Evolutionary conservation across 352 stramenopile genomes (phyloP).

Genomic region (Globisporangium mamillatum): DNA sequence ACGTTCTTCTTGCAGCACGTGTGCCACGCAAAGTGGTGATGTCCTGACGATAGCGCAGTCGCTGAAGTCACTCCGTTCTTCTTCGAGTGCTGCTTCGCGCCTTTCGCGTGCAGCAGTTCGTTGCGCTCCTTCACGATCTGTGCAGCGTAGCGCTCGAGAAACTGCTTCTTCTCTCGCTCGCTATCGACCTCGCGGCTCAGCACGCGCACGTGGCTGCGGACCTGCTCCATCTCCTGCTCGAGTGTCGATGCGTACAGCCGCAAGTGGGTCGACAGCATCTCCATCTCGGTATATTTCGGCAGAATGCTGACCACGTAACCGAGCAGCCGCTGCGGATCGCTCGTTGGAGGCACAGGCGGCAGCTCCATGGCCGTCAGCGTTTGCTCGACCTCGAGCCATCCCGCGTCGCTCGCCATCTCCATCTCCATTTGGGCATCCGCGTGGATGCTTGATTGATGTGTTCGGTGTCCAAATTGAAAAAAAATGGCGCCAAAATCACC

Average conservation of each 20-base stretch:
- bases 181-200: slow-evolving; percentile 42
- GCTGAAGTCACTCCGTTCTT: slow-evolving; percentile 14
- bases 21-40: slow-evolving; percentile 67
- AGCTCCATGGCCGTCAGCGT: slow-evolving; percentile 50
- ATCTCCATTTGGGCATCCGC: neutral
- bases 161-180: slow-evolving; percentile 78
- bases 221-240: slow-evolving; percentile 75
- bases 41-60: slow-evolving; percentile 12
- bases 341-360: slow-evolving; percentile 61
- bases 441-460: neutral
- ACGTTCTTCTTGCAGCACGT: slow-evolving; percentile 80
- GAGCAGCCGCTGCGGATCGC: slow-evolving; percentile 68
- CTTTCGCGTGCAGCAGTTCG: slow-evolving; percentile 64
- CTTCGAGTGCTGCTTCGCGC: slow-evolving; percentile 34
- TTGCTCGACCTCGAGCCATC: slow-evolving; percentile 62
- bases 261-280: slow-evolving; percentile 75
- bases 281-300: slow-evolving; percentile 80
- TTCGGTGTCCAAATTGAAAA: neutral
- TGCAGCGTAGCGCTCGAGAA: slow-evolving; percentile 74
- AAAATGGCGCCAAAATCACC: neutral
- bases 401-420: slow-evolving; percentile 19
- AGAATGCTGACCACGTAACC: slow-evolving; percentile 74
- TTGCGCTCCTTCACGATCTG: slow-evolving; percentile 87
- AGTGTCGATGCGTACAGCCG: slow-evolving; percentile 66
- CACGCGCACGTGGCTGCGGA: slow-evolving; percentile 56